Base-by-base conservation (phyloP, 2,329 filamentous ascomycete species). In the Talaromyces sp. region DNA sequence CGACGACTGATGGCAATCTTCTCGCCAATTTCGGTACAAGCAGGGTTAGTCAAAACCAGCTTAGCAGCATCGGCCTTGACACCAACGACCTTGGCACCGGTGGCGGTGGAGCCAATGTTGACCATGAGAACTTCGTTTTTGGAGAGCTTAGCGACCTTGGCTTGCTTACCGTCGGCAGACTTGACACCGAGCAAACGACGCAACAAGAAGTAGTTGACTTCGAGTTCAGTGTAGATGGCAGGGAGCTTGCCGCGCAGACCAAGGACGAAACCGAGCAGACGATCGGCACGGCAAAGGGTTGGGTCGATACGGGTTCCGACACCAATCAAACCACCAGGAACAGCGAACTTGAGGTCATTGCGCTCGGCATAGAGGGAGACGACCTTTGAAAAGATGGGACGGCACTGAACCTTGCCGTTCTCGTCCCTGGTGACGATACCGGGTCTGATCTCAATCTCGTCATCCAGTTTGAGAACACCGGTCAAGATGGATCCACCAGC, bases 71-170 rank as follows among this genome's bases (percentile, higher is more conserved):
- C 95, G 73, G 93, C 93, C 86, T 95, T 97, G 75, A 98, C 96
- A 72, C 92, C 93, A 64, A 95, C 86, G 60, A 99, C 92, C 86
- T 98, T 99, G 69, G 95, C 95, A 79, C 95, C 95, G 14, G 93
- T 97, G 54, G 95, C 96, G 9, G 93, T 98, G 40, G 92, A 96
- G 66, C 95, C 95, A 75, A 99, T 99, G 84, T 99, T 99, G 69
- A 99, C 95, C 95, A 99, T 98, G 79, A 99, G 89, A 73, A 98
- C 92, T 79, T 99, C 95, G 81, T 96, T 97, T 88, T 98, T 99
- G 63, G 92, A 84, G 68, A 99, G 84, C 83, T 99, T 99, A 71
- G 93, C 92, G 69, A 99, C 95, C 88, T 99, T 99, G 74, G 93
- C 93, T 81, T 98, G 95, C 84, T 99, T 99, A 76, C 95, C 95